Evolutionary conservation across 768 basidiomycete species (phyloP).

Genomic region (Psilocybe cubensis): DNA sequence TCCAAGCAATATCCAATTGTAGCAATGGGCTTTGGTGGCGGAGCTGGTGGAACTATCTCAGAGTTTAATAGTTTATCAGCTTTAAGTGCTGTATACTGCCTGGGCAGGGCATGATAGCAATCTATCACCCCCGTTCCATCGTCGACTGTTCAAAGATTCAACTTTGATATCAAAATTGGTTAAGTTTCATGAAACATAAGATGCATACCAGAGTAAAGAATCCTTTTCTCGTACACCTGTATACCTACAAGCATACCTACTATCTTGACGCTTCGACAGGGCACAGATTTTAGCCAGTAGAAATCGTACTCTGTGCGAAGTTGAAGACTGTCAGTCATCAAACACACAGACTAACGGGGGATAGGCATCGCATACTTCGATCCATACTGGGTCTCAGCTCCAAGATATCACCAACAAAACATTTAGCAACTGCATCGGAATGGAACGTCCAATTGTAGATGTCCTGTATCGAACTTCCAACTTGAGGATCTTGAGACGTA

Average conservation of each 20-base stretch:
- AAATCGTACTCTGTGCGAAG: constrained; percentile 56
- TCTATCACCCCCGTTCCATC: constrained; percentile 79
- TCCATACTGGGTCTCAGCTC: constrained; percentile 42
- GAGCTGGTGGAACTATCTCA: constrained; percentile 12
- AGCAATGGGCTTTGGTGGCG: constrained; percentile 42
- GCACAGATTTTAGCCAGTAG: constrained; percentile 73
- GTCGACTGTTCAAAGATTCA: constrained; percentile 57
- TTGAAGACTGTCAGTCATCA: constrained; percentile 7
- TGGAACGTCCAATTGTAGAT: constrained; percentile 61
- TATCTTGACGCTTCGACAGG: constrained; percentile 65
- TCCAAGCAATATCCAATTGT: constrained; percentile 50
- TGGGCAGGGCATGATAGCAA: constrained; percentile 50
- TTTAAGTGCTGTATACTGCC: constrained; percentile 16
- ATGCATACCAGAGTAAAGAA: constrained; percentile 59
- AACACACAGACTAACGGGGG: background rate
- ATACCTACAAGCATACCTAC: constrained; percentile 71
- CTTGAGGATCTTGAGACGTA: background rate
- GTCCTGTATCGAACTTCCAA: constrained; percentile 24
- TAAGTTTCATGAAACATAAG: background rate
- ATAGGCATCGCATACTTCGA: constrained; percentile 29
- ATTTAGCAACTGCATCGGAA: constrained; percentile 55
- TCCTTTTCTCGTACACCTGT: constrained; percentile 58
- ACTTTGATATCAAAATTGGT: background rate
- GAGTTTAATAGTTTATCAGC: constrained; percentile 1
- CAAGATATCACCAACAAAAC: constrained; percentile 57